Percentiles rank a stretch among this genome's conserved stretches.
Conservation (phyloP, 2,329 filamentous ascomycete species). For the Rutstroemia sydowiana region DNA sequence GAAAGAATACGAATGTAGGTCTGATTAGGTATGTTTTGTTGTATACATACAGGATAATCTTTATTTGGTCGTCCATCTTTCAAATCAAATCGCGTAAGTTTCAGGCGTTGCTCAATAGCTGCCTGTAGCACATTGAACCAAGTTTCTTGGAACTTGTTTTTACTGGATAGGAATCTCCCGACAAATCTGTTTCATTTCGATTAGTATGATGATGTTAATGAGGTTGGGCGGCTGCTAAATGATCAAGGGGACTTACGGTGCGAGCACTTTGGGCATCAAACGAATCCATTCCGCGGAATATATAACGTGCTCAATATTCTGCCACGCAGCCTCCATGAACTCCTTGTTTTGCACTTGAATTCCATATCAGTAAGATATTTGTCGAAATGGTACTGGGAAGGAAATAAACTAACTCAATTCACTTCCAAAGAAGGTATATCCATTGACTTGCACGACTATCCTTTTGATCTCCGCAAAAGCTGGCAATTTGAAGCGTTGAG, state of each 20-base stretch:
- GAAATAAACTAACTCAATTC: no score
- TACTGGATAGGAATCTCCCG: background rate
- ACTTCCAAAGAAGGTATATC: no score
- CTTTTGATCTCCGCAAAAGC: no score
- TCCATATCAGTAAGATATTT: background rate
- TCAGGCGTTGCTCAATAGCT: constrained; percentile 3
- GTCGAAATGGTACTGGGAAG: background rate
- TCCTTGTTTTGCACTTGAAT: background rate
- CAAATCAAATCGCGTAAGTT: no score
- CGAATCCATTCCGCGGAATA: constrained; percentile 5
- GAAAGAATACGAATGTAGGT: no score
- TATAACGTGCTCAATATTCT: constrained; percentile 7
- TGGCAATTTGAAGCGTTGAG: no score
- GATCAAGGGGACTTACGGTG: constrained; percentile 4
- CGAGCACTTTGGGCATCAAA: constrained; percentile 3
- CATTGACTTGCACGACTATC: no score
- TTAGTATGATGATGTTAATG: background rate
- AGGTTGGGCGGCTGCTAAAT: background rate
- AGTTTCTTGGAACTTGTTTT: constrained; percentile 1
- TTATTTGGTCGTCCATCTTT: no score
- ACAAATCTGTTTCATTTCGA: constrained; percentile 1
- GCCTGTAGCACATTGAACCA: constrained; percentile 5
- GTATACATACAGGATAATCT: no score
- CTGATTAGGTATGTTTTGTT: no score
- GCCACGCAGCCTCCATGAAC: constrained; percentile 5